Evolutionary conservation across 768 basidiomycete genomes (phyloP), one percentile per base, ranked within the genome.

Genomic region (Tremella yokohamensis): DNA sequence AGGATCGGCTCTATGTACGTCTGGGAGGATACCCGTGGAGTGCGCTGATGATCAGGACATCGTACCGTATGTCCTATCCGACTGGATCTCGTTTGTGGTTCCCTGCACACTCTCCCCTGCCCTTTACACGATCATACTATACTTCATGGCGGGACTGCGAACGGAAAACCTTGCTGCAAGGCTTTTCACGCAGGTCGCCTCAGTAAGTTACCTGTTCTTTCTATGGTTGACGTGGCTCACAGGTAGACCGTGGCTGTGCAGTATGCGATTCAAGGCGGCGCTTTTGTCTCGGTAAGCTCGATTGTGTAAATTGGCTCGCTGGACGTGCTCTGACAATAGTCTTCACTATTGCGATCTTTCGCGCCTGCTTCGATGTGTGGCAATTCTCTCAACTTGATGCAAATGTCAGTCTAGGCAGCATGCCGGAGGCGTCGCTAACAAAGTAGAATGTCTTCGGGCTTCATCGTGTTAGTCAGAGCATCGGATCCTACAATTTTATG

Each of bases 21-120:
- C 34, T 12, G 3, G 26, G n/a, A n/a, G 20, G 50, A 39, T 20
- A 16, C 38, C 8, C 11, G 29, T 34, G 29, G 29, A 34, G n/a
- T n/a, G n/a, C 42, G 4, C 40, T 51, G 45, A 51, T 56, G 52
- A 19, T 2, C 67, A 78, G 68, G 61, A 68, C 18, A 76, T 78
- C 0, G 63, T 74, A 1, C 78, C 81, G 0, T 81, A 78, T 63
- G 64, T 81, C 44, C 22, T 78, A 8, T 73, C 77, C 1, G 76
- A 79, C 45, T 74, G 79, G 49, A 18, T 79, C 37, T 73, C 79
- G 9, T 78, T 75, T 54, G 61, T 80, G 0, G 61, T 80, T 0
- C 75, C 78, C 9, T 79, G 78, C 49, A 63, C 79, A n/a, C n/a
- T 80, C 11, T 67, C 63, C 2, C 70, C 74, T 1, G 58, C 65